A percentile compares a stretch with the other conserved stretches of the same genome.
These are phyloP conservation scores for Amniculicola lignicola DNA, from an alignment of 495 filamentous ascomycete species.

Conservation along the genomic window DNA sequence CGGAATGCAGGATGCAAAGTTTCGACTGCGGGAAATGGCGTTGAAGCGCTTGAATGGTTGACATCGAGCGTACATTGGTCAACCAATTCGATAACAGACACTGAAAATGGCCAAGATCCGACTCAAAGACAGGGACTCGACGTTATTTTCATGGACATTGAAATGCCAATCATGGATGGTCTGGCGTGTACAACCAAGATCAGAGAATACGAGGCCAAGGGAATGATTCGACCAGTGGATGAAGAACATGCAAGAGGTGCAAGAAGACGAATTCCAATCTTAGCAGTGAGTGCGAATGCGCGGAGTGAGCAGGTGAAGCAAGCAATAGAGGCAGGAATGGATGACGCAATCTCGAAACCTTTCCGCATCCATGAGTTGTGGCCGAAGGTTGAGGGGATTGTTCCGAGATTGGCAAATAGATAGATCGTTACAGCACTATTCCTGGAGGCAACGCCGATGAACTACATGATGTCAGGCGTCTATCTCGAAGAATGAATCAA, in stretches of 20 bases:
- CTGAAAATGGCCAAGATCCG: neutral
- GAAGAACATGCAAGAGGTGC: neutral
- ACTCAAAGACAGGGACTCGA: slow-evolving; percentile 6
- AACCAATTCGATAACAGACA: neutral
- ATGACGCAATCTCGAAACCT: slow-evolving; percentile 21
- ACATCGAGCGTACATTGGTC: slow-evolving; percentile 13
- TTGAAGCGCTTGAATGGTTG: slow-evolving; percentile 33
- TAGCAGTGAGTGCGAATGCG: slow-evolving; percentile 39
- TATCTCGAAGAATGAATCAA: too few relatives aligned
- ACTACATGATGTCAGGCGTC: too few relatives aligned
- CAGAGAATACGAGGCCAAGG: slow-evolving; percentile 25
- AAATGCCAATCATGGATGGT: slow-evolving; percentile 42
- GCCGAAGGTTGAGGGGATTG: slow-evolving; percentile 15
- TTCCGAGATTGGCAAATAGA: too few relatives aligned
- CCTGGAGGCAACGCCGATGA: too few relatives aligned
- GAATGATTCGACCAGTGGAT: slow-evolving; percentile 4
- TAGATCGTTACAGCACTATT: too few relatives aligned
- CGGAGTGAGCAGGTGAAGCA: slow-evolving; percentile 31
- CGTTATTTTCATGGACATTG: slow-evolving; percentile 38
- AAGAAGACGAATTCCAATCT: slow-evolving; percentile 8
- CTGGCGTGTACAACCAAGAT: slow-evolving; percentile 31
- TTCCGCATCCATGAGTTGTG: slow-evolving; percentile 11
- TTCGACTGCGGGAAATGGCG: slow-evolving; percentile 33
- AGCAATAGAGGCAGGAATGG: slow-evolving; percentile 37
- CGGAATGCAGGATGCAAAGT: slow-evolving; percentile 25